phyloP scores from a whole-genome alignment of 164 flowering plant species.

The Litsea cubeba region DNA sequence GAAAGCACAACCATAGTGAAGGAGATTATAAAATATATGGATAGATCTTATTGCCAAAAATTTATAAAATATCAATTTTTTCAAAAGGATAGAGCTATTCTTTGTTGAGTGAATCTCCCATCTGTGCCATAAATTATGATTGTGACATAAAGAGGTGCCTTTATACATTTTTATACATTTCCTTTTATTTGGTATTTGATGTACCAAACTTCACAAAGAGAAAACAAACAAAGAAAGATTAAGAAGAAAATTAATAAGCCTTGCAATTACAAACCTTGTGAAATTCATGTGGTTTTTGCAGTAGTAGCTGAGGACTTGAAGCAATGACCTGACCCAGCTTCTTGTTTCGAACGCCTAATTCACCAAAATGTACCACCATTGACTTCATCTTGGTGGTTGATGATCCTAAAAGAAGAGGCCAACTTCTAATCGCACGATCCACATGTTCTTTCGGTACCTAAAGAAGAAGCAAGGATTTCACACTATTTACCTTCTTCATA shows the following conservation, averaged over 20 bases:
- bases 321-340: slow-evolving; percentile 63
- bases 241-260: neutral
- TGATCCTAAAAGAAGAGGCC: slow-evolving; percentile 79
- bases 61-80: too few relatives aligned
- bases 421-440: slow-evolving; percentile 54
- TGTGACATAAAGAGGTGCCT: too few relatives aligned
- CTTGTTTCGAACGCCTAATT: slow-evolving; percentile 47
- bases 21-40: too few relatives aligned
- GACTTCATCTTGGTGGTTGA: slow-evolving; percentile 60
- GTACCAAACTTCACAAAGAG: neutral
- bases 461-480: neutral
- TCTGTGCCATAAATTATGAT: too few relatives aligned
- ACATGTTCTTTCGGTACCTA: slow-evolving; percentile 59
- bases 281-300: slow-evolving; percentile 63
- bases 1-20: too few relatives aligned
- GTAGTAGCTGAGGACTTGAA: slow-evolving; percentile 78
- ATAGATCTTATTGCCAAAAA: too few relatives aligned
- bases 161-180: too few relatives aligned
- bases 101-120: too few relatives aligned
- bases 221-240: neutral
- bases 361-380: slow-evolving; percentile 52
- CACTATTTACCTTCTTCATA: neutral
- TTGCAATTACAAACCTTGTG: slow-evolving; percentile 38
- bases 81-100: too few relatives aligned
- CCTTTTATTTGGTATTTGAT: neutral